These are phyloP conservation scores for Eimeria necatrix DNA, from an alignment of 169 alveolate species.

Conservation along the genomic window DNA sequence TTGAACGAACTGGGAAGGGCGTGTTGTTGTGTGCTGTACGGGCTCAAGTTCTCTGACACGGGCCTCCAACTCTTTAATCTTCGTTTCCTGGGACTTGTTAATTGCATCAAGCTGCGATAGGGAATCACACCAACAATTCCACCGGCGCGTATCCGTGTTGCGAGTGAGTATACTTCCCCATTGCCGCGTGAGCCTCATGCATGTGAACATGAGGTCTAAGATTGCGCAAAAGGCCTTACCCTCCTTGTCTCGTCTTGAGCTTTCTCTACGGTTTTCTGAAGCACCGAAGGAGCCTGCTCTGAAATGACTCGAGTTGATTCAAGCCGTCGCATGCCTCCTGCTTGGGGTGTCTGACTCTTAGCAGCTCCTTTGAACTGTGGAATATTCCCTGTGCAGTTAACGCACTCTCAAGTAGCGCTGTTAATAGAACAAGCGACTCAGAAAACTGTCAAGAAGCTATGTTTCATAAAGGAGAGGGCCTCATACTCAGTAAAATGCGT, in stretches of 20 bases:
- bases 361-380: slow-evolving; percentile 67
- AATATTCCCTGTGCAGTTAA: slow-evolving; percentile 34
- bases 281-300: slow-evolving; percentile 65
- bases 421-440: too few species aligned
- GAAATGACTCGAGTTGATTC: slow-evolving; percentile 50
- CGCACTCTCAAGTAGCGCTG: too few species aligned
- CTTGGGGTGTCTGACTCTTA: slow-evolving; percentile 1
- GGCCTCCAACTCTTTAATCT: slow-evolving; percentile 44
- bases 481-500: too few species aligned
- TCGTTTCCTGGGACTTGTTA: slow-evolving; percentile 67
- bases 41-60: slow-evolving; percentile 69
- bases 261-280: slow-evolving; percentile 71
- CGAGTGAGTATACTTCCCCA: too few species aligned
- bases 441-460: too few species aligned
- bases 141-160: too few species aligned
- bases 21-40: not conserved
- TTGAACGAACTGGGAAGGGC: not conserved
- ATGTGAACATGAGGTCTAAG: not conserved
- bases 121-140: not conserved
- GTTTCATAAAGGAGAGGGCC: too few species aligned
- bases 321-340: slow-evolving; percentile 55
- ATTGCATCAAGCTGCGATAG: slow-evolving; percentile 59
- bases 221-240: not conserved
- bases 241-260: slow-evolving; percentile 64
- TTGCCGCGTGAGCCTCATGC: not conserved